Percentiles rank a stretch among this genome's conserved stretches.
Evolutionary conservation across 2,329 filamentous ascomycete genomes (phyloP).

Genomic region (Aspergillus pseudoviridinutans): DNA sequence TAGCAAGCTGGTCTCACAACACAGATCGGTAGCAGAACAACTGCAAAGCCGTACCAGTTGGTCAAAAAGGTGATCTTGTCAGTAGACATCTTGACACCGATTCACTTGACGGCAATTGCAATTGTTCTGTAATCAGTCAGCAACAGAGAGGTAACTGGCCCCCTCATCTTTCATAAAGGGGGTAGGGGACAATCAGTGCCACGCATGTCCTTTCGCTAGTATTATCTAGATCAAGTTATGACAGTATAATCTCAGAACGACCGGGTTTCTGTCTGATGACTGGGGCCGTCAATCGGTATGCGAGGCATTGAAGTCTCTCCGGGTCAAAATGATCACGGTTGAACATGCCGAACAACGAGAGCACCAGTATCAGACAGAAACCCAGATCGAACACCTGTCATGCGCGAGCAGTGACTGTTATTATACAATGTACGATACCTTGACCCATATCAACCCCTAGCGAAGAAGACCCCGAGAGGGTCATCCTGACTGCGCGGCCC

Average conservation of each 20-base stretch:
- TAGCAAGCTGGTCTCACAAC: constrained; percentile 19
- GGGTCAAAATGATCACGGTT: too few species aligned
- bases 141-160: constrained; percentile 19
- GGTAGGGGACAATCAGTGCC: constrained; percentile 49
- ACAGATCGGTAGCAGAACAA: constrained; percentile 4
- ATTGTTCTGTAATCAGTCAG: constrained; percentile 26
- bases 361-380: constrained; percentile 1
- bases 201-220: constrained; percentile 85
- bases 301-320: too few species aligned
- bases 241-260: constrained; percentile 72
- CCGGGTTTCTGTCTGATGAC: constrained; percentile 24
- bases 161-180: constrained; percentile 18
- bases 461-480: constrained; percentile 16
- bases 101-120: constrained; percentile 35
- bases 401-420: constrained; percentile 36
- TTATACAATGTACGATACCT: constrained; percentile 42
- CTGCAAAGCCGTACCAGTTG: constrained; percentile 62
- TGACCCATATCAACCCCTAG: constrained; percentile 36
- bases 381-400: constrained; percentile 41
- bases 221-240: constrained; percentile 84
- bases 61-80: constrained; percentile 82
- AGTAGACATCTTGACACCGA: constrained; percentile 62
- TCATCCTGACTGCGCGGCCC: constrained; percentile 22
- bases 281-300: constrained; percentile 16
- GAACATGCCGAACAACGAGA: neutral